Evolutionary conservation across 164 flowering plant species (phyloP).

Genomic region (Macadamia tetraphylla): DNA sequence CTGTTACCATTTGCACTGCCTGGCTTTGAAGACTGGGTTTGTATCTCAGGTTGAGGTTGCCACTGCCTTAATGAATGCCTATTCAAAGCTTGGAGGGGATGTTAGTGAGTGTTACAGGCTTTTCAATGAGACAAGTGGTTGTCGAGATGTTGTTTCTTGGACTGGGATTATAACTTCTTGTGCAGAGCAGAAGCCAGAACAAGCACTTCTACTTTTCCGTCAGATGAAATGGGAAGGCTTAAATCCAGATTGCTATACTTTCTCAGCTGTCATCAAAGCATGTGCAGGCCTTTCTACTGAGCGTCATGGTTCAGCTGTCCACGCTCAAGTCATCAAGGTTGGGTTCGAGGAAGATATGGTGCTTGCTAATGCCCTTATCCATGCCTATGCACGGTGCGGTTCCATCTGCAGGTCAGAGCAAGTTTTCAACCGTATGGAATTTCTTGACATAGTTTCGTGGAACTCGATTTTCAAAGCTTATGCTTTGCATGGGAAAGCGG

Average conservation of each 20-base stretch:
- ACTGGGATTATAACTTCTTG: slow-evolving; percentile 57
- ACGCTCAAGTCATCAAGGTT: slow-evolving; percentile 39
- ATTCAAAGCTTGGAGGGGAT: slow-evolving; percentile 46
- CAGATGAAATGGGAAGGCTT: slow-evolving; percentile 37
- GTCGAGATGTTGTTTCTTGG: slow-evolving; percentile 63
- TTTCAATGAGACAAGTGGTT: slow-evolving; percentile 36
- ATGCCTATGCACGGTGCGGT: slow-evolving; percentile 73
- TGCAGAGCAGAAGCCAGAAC: slow-evolving; percentile 50
- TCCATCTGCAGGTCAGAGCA: slow-evolving; percentile 37
- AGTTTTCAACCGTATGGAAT: slow-evolving; percentile 41
- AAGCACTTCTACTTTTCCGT: slow-evolving; percentile 43
- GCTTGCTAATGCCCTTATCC: slow-evolving; percentile 56
- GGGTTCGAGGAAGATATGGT: slow-evolving; percentile 48
- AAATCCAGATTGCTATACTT: slow-evolving; percentile 48
- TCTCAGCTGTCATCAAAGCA: slow-evolving; percentile 63
- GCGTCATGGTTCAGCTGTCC: slow-evolving; percentile 41
- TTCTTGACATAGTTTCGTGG: slow-evolving; percentile 61
- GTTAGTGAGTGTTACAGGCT: slow-evolving; percentile 38
- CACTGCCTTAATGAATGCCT: slow-evolving; percentile 60
- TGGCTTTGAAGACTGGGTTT: slow-evolving; percentile 40
- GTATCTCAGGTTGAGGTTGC: slow-evolving; percentile 36
- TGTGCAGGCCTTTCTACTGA: slow-evolving; percentile 60
- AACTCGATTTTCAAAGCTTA: slow-evolving; percentile 74
- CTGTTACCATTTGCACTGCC: slow-evolving; percentile 50
- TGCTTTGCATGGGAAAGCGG: slow-evolving; percentile 64